phyloP scores from a whole-genome alignment of 129 eudicot genomes.

The Chrysanthemum makinoi region DNA sequence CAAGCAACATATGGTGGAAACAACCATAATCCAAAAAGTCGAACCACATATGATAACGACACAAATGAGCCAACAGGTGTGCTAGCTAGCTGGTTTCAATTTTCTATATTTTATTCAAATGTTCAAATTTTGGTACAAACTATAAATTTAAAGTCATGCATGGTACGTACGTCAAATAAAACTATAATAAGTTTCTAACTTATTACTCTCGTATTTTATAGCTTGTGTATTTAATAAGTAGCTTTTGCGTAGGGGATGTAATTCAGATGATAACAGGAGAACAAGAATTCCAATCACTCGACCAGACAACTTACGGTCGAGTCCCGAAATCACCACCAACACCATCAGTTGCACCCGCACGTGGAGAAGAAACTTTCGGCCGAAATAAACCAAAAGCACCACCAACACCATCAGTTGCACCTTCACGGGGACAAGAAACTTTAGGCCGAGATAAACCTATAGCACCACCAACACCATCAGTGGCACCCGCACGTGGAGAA shows the following conservation, averaged over 20 bases:
- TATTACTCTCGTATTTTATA: neutral
- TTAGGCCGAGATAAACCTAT: too few species aligned
- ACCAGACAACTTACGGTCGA: neutral
- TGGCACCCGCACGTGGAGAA: neutral
- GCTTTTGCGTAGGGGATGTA: neutral
- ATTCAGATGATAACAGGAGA: neutral
- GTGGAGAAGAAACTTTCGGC: neutral
- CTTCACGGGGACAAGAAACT: neutral
- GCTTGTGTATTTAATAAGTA: neutral
- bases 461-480: neutral
- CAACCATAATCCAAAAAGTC: neutral
- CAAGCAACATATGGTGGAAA: constrained; percentile 10
- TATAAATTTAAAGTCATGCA: neutral
- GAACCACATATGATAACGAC: neutral
- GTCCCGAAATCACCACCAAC: neutral
- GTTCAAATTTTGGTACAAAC: neutral
- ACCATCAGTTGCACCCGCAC: neutral
- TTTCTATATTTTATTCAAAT: neutral
- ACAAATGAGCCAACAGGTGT: neutral
- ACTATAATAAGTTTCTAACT: neutral
- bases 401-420: neutral
- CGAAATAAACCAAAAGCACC: too few species aligned
- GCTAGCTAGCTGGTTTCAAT: too few species aligned
- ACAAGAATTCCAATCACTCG: neutral
- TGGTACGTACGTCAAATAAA: too few species aligned